These are phyloP conservation scores for Bipolaris zeicola DNA, from an alignment of 2,329 filamentous ascomycete species.

Conservation along the genomic window DNA sequence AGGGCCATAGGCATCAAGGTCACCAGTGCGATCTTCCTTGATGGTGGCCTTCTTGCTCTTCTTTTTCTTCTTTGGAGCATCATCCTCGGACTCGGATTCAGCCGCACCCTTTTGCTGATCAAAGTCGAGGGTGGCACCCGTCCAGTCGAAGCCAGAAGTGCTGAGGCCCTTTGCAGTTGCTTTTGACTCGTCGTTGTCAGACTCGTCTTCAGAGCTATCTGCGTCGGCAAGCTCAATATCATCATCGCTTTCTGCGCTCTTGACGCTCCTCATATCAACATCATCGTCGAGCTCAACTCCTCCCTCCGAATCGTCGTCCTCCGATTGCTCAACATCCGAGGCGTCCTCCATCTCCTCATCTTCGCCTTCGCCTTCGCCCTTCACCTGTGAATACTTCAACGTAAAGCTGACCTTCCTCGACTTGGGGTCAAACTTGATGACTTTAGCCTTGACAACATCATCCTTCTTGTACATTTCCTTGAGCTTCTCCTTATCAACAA, in stretches of 20 bases:
- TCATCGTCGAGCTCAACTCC: slow-evolving; percentile 48
- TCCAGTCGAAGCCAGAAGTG: slow-evolving; percentile 86
- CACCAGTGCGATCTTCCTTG: slow-evolving; percentile 87
- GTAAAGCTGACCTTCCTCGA: slow-evolving; percentile 86
- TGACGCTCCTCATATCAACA: slow-evolving; percentile 54
- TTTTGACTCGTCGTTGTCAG: slow-evolving; percentile 24
- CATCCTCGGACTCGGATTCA: slow-evolving; percentile 61
- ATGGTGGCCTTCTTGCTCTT: slow-evolving; percentile 78
- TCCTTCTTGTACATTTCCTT: slow-evolving; percentile 87
- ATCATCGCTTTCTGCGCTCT: slow-evolving; percentile 46
- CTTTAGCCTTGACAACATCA: slow-evolving; percentile 89
- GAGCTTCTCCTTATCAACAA: slow-evolving; percentile 84
- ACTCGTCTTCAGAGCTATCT: slow-evolving; percentile 43
- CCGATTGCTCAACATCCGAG: slow-evolving; percentile 27
- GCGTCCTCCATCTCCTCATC: slow-evolving; percentile 50
- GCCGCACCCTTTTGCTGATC: slow-evolving; percentile 60
- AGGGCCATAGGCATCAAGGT: slow-evolving; percentile 85
- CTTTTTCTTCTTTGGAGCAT: slow-evolving; percentile 63
- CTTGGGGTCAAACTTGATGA: slow-evolving; percentile 76
- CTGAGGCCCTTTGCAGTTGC: slow-evolving; percentile 59
- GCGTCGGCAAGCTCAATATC: slow-evolving; percentile 43
- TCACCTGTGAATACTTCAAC: slow-evolving; percentile 90
- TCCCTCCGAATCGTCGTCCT: slow-evolving; percentile 50
- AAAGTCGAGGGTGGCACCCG: slow-evolving; percentile 62
- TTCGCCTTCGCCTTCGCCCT: slow-evolving; percentile 59